These are phyloP conservation scores for Letharia columbiana DNA, from an alignment of 495 filamentous ascomycete genomes.

Conservation along the genomic window DNA sequence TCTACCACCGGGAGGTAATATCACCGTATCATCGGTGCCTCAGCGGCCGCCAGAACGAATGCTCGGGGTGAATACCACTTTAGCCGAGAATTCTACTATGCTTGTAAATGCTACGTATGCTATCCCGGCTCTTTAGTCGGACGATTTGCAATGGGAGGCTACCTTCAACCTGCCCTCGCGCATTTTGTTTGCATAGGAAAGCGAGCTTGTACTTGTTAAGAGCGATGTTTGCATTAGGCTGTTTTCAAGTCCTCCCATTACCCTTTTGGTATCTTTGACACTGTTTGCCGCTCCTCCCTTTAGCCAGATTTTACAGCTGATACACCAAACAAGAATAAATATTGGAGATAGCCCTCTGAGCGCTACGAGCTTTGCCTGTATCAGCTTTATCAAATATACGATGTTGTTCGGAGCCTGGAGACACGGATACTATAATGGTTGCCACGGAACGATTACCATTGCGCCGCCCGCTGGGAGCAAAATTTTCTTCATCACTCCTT, in stretches of 20 bases:
- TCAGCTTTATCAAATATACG: not conserved
- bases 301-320: not conserved
- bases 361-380: not conserved
- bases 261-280: not conserved
- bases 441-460: not conserved
- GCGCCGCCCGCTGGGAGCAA: not conserved
- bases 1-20: not conserved
- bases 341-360: not conserved
- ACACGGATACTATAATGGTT: not conserved
- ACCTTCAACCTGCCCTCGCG: not conserved
- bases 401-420: too few species aligned
- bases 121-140: not conserved
- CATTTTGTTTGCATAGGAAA: not conserved
- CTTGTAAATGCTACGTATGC: constrained; percentile 3
- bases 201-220: not conserved
- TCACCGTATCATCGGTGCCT: not conserved
- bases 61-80: not conserved
- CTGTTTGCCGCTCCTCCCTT: not conserved
- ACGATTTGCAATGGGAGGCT: not conserved
- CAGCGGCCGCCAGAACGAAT: not conserved
- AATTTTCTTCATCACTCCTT: not conserved
- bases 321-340: not conserved
- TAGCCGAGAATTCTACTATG: not conserved
- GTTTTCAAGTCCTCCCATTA: not conserved
- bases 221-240: not conserved